Base-by-base conservation (phyloP, 441 rosid species). In the Metrosideros polymorpha region DNA sequence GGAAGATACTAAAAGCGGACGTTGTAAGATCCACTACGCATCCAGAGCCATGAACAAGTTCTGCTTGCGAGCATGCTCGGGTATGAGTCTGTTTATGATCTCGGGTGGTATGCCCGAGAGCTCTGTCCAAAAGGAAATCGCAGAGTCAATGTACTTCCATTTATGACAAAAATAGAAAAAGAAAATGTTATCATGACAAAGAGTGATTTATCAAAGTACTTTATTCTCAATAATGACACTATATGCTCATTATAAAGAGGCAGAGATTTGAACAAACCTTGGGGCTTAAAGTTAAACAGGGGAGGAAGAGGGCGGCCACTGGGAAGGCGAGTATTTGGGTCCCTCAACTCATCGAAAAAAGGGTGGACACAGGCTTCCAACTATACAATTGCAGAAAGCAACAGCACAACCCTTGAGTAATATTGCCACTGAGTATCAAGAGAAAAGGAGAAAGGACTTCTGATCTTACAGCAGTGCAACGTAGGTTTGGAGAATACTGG, bases 401-500 rank as follows among this genome's bases (percentile, higher is more conserved):
- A 39, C 7, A 24, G 79, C 79, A 71, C 79, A 71, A 71, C n/a
- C 79, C 9, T 22, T 71, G 47, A 71, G 79, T 39, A 71, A 71
- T 10, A 71, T 25, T 71, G 22, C 79, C 47, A 71, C 45, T 0
- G n/a, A 71, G 79, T 39, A 71, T 39, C 84, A 82, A 47, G 84
- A 49, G 49, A 50, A 76, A 49, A 85, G 82, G 59, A 85, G 30
- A 77, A 54, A 53, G 35, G 53, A 47, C 76, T 22, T 79, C 75
- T 24, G 29, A 86, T 89, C 98, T 95, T 93, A 98, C 99, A 89
- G 99, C 98, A 76, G 99, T 98, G 92, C 99, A 96, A 88, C 99
- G 93, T 91, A 98, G 89, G 91, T 98, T 94, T n/a, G 99, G 99
- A 75, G 99, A 98, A 89, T 98, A 96, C 87, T 98, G 99, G 89